These are phyloP conservation scores for Fagus crenata DNA, from an alignment of 306 rosid species.

Conservation along the genomic window DNA sequence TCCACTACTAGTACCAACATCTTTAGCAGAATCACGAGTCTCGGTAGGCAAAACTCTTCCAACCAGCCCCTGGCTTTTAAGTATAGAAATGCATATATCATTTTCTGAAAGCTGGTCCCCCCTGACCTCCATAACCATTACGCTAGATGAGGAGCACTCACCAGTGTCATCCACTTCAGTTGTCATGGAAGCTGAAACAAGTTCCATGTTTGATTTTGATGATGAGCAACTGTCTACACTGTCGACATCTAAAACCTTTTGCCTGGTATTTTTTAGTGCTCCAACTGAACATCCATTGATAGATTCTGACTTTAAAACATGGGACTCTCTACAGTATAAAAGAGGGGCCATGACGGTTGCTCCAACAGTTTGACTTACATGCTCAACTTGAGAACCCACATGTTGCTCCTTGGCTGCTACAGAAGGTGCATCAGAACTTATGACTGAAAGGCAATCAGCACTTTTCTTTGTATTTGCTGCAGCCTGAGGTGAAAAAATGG, in stretches of 20 bases:
- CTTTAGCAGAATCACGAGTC: constrained; percentile 39
- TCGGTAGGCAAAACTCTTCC: constrained; percentile 31
- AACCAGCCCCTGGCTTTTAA: constrained; percentile 70
- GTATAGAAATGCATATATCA: constrained; percentile 68
- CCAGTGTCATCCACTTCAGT: constrained; percentile 67
- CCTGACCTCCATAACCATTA: constrained; percentile 44
- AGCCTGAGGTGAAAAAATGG: constrained; percentile 32
- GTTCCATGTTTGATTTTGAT: constrained; percentile 77
- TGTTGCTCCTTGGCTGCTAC: constrained; percentile 49
- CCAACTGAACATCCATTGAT: constrained; percentile 19
- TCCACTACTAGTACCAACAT: constrained; percentile 33
- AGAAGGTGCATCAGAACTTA: constrained; percentile 47
- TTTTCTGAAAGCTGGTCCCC: constrained; percentile 57
- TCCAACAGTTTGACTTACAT: constrained; percentile 38
- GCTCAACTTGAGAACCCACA: constrained; percentile 42
- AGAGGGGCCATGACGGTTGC: constrained; percentile 28
- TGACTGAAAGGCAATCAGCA: constrained; percentile 49
- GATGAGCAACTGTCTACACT: constrained; percentile 87
- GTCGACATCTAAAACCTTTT: constrained; percentile 54
- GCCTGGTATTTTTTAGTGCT: constrained; percentile 37
- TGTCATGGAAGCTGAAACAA: constrained; percentile 46
- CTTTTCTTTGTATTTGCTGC: constrained; percentile 35
- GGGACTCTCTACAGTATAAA: constrained; percentile 25
- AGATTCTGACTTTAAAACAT: constrained; percentile 27
- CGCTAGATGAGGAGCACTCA: constrained; percentile 87